phyloP scores from a whole-genome alignment of 2,329 filamentous ascomycete genomes.

The Neofusicoccum umdonicola region DNA sequence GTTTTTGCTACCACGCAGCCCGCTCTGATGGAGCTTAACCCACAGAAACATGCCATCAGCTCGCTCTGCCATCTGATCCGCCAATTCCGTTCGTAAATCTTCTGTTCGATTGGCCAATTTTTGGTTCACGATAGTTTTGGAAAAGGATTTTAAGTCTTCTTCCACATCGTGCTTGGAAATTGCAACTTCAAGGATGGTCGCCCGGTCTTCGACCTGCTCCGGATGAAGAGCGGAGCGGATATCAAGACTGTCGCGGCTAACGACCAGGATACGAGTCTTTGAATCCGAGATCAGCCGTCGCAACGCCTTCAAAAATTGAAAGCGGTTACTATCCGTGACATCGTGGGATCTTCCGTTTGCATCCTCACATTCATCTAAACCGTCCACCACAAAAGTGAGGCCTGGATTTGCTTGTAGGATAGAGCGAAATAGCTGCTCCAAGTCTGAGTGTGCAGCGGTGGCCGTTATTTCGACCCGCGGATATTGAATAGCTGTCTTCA shows the following conservation, averaged over 20 bases:
- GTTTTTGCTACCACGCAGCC: not conserved
- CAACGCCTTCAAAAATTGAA: not conserved
- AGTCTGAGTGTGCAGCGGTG: not conserved
- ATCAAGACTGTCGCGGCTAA: not conserved
- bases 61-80: not conserved
- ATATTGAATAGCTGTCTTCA: not conserved
- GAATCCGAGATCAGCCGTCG: not conserved
- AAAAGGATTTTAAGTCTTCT: not conserved
- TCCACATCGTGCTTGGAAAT: not conserved
- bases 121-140: not conserved
- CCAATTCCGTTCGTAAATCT: not conserved
- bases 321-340: not conserved
- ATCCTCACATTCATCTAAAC: not conserved
- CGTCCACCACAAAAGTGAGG: not conserved
- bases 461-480: not conserved
- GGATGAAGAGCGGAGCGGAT: not conserved
- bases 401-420: not conserved
- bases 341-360: not conserved
- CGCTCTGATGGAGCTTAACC: not conserved
- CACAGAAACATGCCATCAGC: not conserved
- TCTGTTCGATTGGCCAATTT: not conserved
- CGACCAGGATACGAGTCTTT: not conserved
- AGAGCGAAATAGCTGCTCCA: not conserved
- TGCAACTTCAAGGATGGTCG: not conserved
- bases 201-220: not conserved